Conservation (phyloP, 306 rosid genomes). For the Begonia peltatifolia region DNA sequence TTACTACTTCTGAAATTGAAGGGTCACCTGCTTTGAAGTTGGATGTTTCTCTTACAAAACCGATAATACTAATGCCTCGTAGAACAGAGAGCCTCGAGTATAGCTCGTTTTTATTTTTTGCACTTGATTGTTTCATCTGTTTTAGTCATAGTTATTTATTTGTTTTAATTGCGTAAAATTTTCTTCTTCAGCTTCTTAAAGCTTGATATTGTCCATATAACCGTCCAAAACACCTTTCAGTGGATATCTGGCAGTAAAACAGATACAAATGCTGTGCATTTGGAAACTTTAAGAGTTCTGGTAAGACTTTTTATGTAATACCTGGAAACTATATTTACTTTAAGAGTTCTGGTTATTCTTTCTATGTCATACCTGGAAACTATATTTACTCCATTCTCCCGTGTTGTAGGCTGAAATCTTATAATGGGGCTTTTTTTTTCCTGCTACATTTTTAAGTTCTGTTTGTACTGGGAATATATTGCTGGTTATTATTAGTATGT, state of each 20-base stretch:
- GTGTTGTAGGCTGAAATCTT: too few relatives aligned
- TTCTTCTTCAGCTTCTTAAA: constrained; percentile 65
- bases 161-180: constrained; percentile 19
- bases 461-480: background rate
- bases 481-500: background rate
- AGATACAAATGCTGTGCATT: constrained; percentile 71
- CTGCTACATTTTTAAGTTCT: background rate
- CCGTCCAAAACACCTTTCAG: constrained; percentile 63
- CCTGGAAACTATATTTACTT: constrained; percentile 2
- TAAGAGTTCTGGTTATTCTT: constrained; percentile 56
- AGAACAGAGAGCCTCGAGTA: constrained; percentile 83
- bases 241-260: constrained; percentile 83
- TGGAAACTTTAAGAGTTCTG: constrained; percentile 69
- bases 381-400: too few relatives aligned
- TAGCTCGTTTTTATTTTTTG: background rate
- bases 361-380: background rate
- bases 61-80: constrained; percentile 87
- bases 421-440: too few relatives aligned
- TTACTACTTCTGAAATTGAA: constrained; percentile 79
- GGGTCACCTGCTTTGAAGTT: constrained; percentile 96
- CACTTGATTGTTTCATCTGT: background rate
- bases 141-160: background rate
- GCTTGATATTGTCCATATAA: constrained; percentile 92
- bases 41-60: constrained; percentile 80
- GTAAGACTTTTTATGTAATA: constrained; percentile 22